Evolutionary conservation across 805 yeast genomes (phyloP).

Genomic region (Saccharomycopsis sp.): DNA sequence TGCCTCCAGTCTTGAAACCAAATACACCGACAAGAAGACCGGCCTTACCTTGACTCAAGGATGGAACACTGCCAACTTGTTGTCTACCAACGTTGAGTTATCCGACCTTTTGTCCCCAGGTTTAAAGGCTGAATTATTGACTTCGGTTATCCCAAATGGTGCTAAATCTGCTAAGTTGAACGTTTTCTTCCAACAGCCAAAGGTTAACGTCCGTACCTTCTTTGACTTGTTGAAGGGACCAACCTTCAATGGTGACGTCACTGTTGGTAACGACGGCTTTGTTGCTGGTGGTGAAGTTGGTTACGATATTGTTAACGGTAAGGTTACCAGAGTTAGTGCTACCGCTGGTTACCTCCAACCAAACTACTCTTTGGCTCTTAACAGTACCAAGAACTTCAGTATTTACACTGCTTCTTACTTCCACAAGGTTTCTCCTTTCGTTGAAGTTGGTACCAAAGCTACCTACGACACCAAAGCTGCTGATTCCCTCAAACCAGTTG

Average conservation of each 20-base stretch:
- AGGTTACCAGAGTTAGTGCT: constrained; percentile 88
- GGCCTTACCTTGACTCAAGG: constrained; percentile 95
- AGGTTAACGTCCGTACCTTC: constrained; percentile 89
- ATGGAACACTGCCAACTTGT: constrained; percentile 90
- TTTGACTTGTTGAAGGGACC: constrained; percentile 96
- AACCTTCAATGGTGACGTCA: constrained; percentile 87
- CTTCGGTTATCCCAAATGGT: constrained; percentile 80
- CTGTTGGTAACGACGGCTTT: constrained; percentile 93
- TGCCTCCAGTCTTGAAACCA: constrained; percentile 85
- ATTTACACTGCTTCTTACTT: constrained; percentile 92
- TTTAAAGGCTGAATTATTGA: constrained; percentile 84
- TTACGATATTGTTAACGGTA: constrained; percentile 89
- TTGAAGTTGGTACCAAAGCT: constrained; percentile 98
- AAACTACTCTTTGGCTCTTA: constrained; percentile 63
- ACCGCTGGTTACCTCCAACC: constrained; percentile 91
- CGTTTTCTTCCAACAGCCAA: constrained; percentile 86
- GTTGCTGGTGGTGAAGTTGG: constrained; percentile 96
- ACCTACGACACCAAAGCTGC: constrained; percentile 73
- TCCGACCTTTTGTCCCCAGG: constrained; percentile 91
- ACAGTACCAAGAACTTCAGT: constrained; percentile 81
- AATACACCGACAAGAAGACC: constrained; percentile 85
- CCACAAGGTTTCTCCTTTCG: constrained; percentile 86
- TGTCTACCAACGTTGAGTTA: constrained; percentile 90
- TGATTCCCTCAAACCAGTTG: constrained; percentile 71
- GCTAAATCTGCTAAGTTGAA: constrained; percentile 83